Base-by-base conservation (phyloP, 192 early-diverging fungal species). In the Anaeromyces robustus region DNA sequence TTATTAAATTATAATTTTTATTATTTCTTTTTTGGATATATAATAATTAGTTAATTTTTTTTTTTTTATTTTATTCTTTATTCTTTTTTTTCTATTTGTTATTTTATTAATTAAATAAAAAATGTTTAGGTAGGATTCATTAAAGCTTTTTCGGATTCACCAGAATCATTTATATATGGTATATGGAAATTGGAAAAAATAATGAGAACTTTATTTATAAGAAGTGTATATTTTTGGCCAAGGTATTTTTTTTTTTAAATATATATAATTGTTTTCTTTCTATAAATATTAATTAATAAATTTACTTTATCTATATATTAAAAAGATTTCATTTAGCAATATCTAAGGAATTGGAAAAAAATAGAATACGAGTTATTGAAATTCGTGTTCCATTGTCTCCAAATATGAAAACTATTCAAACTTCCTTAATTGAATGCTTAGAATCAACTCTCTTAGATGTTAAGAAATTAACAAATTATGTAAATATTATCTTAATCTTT, bases 101-200 rank as follows among this genome's bases (percentile, higher is more conserved):
- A n/a, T n/a, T n/a, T n/a, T n/a, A n/a, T n/a, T n/a, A n/a, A n/a
- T n/a, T n/a, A n/a, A n/a, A n/a, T n/a, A n/a, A n/a, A n/a, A n/a
- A n/a, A n/a, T n/a, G n/a, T n/a, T n/a, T n/a, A 92, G 77, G 81
- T 89, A 77, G 93, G 93, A 6, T 98, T 97, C 79, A 95, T 99
- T 84, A 96, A 97, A 83, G 97, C 96, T 0, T 93, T 99, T 78
- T 95, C 95, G 41, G 96, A 98, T 80, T 85, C 88, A 28, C 95
- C 97, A 14, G 94, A 95, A 80, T 79, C 89, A 0, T 94, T 99
- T 81, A 89, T 89, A 1, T 80, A 88, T 80, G 95, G 96, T 29
- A 93, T 97, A 81, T 91, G 93, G 78, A 96, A 96, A 29, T 83
- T 98, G 13, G 95, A 98, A 80, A 94, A 94, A 85, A 92, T 90